Conservation (phyloP, 768 basidiomycete species). For the Fistulinella prunicolor region DNA sequence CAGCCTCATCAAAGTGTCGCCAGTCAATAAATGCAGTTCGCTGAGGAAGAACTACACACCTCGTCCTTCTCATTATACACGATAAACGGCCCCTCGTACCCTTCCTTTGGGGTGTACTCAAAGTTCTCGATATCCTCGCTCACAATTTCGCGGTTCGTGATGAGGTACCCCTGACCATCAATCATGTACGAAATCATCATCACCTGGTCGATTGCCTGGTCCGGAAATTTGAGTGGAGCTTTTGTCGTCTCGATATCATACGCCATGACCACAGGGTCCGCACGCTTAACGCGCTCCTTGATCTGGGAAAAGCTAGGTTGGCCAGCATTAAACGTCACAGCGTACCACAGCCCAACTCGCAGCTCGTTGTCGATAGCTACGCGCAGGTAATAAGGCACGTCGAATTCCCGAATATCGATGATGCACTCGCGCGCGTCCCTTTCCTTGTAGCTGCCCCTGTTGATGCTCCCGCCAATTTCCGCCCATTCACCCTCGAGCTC, state of each 20-base stretch:
- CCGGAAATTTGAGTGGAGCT: slow-evolving; percentile 99
- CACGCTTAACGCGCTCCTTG: slow-evolving; percentile 89
- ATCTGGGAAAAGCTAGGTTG: slow-evolving; percentile 71
- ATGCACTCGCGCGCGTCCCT: slow-evolving; percentile 89
- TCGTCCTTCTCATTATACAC: slow-evolving; percentile 95
- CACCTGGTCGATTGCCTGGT: slow-evolving; percentile 92
- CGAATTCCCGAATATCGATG: slow-evolving; percentile 93
- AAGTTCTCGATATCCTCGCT: slow-evolving; percentile 98
- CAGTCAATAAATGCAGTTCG: background rate
- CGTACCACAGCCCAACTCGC: slow-evolving; percentile 98
- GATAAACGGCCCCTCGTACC: slow-evolving; percentile 94
- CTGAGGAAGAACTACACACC: slow-evolving; percentile 39
- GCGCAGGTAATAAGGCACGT: slow-evolving; percentile 95
- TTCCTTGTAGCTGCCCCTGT: slow-evolving; percentile 46
- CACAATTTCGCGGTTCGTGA: slow-evolving; percentile 96
- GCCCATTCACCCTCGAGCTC: slow-evolving; percentile 66
- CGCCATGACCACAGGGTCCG: slow-evolving; percentile 98
- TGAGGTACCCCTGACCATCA: slow-evolving; percentile 95
- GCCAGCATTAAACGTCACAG: slow-evolving; percentile 78
- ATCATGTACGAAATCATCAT: slow-evolving; percentile 99
- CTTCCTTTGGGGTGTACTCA: slow-evolving; percentile 97
- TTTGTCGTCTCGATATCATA: slow-evolving; percentile 99
- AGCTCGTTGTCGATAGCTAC: slow-evolving; percentile 99
- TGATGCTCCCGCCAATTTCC: slow-evolving; percentile 42
- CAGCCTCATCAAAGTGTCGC: slow-evolving; percentile 51